Conservation (phyloP, 2,329 filamentous ascomycete species). For the Pestalotiopsis fici region DNA sequence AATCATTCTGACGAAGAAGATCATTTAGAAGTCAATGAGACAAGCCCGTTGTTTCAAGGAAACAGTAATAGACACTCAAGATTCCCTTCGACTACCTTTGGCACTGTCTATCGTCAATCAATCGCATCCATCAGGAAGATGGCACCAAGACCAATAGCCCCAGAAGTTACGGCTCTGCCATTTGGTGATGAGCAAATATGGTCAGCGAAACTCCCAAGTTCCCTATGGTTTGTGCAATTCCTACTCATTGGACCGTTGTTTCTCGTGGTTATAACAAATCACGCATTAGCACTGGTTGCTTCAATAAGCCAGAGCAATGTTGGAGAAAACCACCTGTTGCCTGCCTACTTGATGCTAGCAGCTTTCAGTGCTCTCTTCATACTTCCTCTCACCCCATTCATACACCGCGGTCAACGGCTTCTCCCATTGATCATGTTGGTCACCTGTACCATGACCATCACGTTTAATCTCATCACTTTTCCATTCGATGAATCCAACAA, state of each 20-base stretch:
- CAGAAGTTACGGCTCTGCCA: conserved; percentile 28
- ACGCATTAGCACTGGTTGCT: neutral
- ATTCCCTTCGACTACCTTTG: conserved; percentile 50
- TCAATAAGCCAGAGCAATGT: neutral
- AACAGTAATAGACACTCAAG: conserved; percentile 64
- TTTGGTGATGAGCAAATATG: conserved; percentile 81
- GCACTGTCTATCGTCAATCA: conserved; percentile 55
- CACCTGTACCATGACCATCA: conserved; percentile 72
- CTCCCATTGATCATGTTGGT: conserved; percentile 77
- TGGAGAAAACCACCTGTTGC: neutral
- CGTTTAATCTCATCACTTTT: conserved; percentile 86
- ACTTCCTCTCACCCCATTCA: conserved; percentile 77
- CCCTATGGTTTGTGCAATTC: conserved; percentile 90
- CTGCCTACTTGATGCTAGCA: neutral
- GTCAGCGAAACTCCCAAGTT: conserved; percentile 77
- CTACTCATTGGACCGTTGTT: conserved; percentile 76
- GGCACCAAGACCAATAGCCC: conserved; percentile 27
- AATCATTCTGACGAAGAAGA: neutral
- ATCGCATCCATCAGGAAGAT: conserved; percentile 33
- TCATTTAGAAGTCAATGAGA: conserved; percentile 55
- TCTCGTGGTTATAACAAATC: conserved; percentile 56
- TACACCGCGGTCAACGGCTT: conserved; percentile 84
- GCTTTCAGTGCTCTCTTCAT: conserved; percentile 63
- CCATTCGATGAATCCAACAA: conserved; percentile 81
- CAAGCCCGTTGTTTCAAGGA: conserved; percentile 72